These are phyloP conservation scores for Echium plantagineum DNA, from an alignment of 257 asterid species.

Conservation along the genomic window DNA sequence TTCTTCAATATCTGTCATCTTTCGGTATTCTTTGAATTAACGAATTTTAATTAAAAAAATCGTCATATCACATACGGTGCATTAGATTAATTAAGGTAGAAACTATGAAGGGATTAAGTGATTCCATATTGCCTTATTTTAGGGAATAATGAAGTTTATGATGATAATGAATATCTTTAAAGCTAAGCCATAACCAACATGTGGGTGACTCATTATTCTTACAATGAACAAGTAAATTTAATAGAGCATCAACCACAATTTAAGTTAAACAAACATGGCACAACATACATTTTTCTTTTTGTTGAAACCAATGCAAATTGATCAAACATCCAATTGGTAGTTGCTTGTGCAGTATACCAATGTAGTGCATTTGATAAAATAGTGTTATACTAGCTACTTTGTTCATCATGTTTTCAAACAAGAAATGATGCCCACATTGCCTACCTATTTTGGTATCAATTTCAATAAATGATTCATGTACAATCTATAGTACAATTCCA, in stretches of 20 bases:
- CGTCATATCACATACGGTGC: too few relatives aligned
- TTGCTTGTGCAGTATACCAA: neutral
- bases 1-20: too few relatives aligned
- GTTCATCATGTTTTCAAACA: neutral
- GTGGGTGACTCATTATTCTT: constrained; percentile 35
- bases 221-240: constrained; percentile 19
- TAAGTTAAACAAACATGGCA: constrained; percentile 1
- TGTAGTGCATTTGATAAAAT: neutral
- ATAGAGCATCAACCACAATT: constrained; percentile 18
- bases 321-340: neutral
- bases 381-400: neutral
- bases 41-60: too few relatives aligned
- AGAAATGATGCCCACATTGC: neutral
- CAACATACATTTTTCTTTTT: neutral
- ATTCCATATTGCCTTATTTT: neutral
- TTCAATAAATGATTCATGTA: neutral
- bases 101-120: too few relatives aligned
- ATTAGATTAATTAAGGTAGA: too few relatives aligned
- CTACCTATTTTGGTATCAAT: neutral
- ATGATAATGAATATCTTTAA: constrained; percentile 7
- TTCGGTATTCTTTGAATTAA: too few relatives aligned
- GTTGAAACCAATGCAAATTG: neutral
- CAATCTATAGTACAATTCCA: neutral
- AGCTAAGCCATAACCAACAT: constrained; percentile 27
- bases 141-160: too few relatives aligned